Base-by-base conservation (phyloP, 805 yeast species). In the Candida parachauliodes region DNA sequence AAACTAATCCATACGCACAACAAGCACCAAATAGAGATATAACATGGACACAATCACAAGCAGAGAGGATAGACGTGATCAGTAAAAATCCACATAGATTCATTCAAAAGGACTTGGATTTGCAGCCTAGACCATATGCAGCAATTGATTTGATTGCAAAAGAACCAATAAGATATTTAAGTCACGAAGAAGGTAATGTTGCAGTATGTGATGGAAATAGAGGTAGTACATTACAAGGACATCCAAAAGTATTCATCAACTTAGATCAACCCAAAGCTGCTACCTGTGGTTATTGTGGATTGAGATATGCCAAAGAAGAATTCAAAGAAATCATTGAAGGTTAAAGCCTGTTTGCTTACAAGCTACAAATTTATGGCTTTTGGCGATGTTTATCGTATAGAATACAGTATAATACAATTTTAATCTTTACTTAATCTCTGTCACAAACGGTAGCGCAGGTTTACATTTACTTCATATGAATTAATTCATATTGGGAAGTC, bases 201-300 rank as follows among this genome's bases (percentile, higher is more conserved):
- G 95, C 95, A 1, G 91, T 82, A 12, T 87, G 95, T 58, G 86
- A 83, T 51, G 95, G 95, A 27, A 81, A 83, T 48, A 79, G 71
- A 49, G 84, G 83, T 8, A 68, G 65, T 41, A 68, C 71, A 15
- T 78, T 76, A 51, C 84, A 79, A 50, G 95, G 95, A 14, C 95
- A 86, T 58, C 95, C 95, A 30, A 83, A 81, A 58, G 77, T 86
- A 16, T 86, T 64, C 58, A 85, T 86, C 60, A 85, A 85, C 60
- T 72, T 87, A 54, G 95, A 86, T 58, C 79, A 77, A 55, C 83
- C 87, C 28, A 77, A 79, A 43, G 72, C 84, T 10, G 76, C 78
- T 36, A 68, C 83, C 14, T 86, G 95, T 65, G 87, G 87, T 7
- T 86, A 86, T 68, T 86, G 95, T 63, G 88, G 88, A 3, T 68